Base-by-base conservation (phyloP, 768 basidiomycete species). In the Gloeophyllum trabeum region DNA sequence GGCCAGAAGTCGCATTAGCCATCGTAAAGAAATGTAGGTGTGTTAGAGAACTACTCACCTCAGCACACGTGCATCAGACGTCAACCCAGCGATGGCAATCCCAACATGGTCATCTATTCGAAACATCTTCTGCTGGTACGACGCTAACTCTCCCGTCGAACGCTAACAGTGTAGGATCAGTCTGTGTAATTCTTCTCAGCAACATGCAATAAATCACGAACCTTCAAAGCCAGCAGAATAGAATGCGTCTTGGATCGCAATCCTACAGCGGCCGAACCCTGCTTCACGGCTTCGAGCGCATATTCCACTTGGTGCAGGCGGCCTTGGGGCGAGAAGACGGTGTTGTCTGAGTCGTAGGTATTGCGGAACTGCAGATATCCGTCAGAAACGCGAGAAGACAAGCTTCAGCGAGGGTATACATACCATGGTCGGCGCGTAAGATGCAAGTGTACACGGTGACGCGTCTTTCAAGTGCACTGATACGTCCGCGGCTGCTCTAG, bases 91-190 rank as follows among this genome's bases (percentile, higher is more conserved):
- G 59, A 99, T 98, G 39, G 93, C 94, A 55, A 99, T 91, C n/a
- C 96, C 96, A 52, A 96, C 81, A 66, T 99, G 96, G 62, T 98
- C 92, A 57, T 99, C 96, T 79, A 99, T 94, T 56, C 92, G 76
- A 63, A 94, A 96, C 83, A 98, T 87, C 75, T 99, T 98, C 69
- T 98, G 93, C 60, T 99, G 96, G 71, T 98, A 98, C n/a, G 89
- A 90, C 13, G 96, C 93, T 41, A 99, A 75, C 61, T 98, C 94
- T 46, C 96, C 96, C 12, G 91, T 93, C 22, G 96, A 98, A 61
- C 94, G 78, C 96, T 99, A 51, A 41, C n/a, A 21, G 39, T n/a
- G 35, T 30, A 37, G 13, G 32, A 16, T 43, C 10, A 48, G 49
- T 14, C 13, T 24, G 22, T 41, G 25, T 18, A 6, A 26, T 7